These are phyloP conservation scores for Kwoniella dejecticola DNA, from an alignment of 768 basidiomycete species.

Conservation along the genomic window DNA sequence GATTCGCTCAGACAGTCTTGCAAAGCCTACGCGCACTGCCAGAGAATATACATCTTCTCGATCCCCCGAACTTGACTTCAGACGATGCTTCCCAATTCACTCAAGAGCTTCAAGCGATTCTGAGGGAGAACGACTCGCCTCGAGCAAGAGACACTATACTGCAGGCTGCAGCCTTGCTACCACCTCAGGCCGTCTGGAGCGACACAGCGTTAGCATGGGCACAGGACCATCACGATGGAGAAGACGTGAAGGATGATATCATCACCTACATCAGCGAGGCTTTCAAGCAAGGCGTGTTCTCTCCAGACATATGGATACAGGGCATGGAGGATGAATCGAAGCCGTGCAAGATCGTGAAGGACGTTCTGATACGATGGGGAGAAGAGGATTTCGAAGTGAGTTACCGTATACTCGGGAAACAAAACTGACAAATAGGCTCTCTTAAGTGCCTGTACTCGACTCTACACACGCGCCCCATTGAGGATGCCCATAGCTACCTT, in stretches of 20 bases:
- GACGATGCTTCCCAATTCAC: neutral
- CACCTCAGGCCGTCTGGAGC: neutral
- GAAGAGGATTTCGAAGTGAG: slow-evolving; percentile 22
- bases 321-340: neutral
- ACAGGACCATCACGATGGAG: neutral
- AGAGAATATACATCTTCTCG: too few relatives aligned
- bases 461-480: neutral
- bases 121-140: neutral
- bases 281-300: slow-evolving; percentile 1
- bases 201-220: slow-evolving; percentile 1
- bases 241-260: neutral
- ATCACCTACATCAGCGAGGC: neutral
- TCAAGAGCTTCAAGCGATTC: neutral
- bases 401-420: neutral
- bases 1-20: too few relatives aligned
- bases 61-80: too few relatives aligned
- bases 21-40: too few relatives aligned
- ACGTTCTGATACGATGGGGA: slow-evolving; percentile 17
- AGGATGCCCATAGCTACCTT: slow-evolving; percentile 16
- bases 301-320: neutral
- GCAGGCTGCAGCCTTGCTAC: slow-evolving; percentile 2
- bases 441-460: neutral
- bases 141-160: slow-evolving; percentile 10
- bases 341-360: neutral
- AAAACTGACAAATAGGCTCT: slow-evolving; percentile 19